A percentile compares a stretch with the other conserved stretches of the same genome.
Evolutionary conservation across 2,329 filamentous ascomycete genomes (phyloP).

Genomic region (Alternaria ethzedia): DNA sequence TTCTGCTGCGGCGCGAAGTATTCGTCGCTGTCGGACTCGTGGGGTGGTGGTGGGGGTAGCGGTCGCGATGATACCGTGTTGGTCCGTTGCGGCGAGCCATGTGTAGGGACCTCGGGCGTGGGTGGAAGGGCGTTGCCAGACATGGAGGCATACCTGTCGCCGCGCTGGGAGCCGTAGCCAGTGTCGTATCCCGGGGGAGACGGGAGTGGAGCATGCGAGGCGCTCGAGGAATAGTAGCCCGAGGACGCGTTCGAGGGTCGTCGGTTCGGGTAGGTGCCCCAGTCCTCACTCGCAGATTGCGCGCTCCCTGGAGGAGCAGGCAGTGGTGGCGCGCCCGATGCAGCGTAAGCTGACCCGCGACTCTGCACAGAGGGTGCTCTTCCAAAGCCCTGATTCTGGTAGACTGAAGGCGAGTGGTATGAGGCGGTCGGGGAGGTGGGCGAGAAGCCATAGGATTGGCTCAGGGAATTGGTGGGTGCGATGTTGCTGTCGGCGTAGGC

Average conservation of each 20-base stretch:
- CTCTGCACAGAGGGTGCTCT: conserved; percentile 40
- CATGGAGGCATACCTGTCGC: conserved; percentile 40
- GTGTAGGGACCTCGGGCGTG: conserved; percentile 60
- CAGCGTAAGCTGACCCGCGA: conserved; percentile 41
- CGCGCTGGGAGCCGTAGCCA: conserved; percentile 35
- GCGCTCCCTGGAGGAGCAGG: conserved; percentile 45
- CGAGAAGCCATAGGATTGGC: conserved; percentile 47
- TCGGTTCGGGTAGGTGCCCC: conserved; percentile 41
- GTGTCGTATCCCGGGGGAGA: conserved; percentile 42
- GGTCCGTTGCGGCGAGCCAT: conserved; percentile 57
- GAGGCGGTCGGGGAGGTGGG: conserved; percentile 40
- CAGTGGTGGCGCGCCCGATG: conserved; percentile 45
- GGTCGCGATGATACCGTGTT: conserved; percentile 64
- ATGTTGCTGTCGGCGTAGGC: conserved; percentile 49
- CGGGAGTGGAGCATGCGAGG: conserved; percentile 43
- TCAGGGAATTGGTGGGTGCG: conserved; percentile 39
- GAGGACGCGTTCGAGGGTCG: conserved; percentile 37
- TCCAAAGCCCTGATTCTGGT: conserved; percentile 43
- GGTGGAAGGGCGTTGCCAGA: conserved; percentile 50
- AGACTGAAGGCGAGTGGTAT: conserved; percentile 38
- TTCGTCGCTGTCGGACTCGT: conserved; percentile 55
- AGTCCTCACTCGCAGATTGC: conserved; percentile 42
- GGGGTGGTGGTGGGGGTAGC: conserved; percentile 66
- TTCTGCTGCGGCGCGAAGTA: conserved; percentile 46
- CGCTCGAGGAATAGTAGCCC: conserved; percentile 38